phyloP scores from a whole-genome alignment of 306 rosid genomes.

The Vigna mungo region DNA sequence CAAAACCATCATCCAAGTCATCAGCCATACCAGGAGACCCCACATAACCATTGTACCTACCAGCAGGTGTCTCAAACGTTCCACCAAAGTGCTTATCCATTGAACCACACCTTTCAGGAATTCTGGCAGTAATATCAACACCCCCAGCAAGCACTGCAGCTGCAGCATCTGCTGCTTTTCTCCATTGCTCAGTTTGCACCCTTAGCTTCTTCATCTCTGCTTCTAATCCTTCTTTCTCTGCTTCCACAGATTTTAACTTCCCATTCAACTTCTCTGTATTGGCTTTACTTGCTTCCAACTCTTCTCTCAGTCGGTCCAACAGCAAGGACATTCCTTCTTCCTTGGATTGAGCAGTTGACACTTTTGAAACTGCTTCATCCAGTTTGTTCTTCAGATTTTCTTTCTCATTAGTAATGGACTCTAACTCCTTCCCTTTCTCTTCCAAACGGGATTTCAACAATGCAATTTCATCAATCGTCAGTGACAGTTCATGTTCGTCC shows the following conservation, averaged over 20 bases:
- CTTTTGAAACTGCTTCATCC: constrained; percentile 54
- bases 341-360: constrained; percentile 55
- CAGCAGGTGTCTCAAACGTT: constrained; percentile 62
- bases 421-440: constrained; percentile 61
- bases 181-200: constrained; percentile 91
- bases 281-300: constrained; percentile 59
- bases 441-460: constrained; percentile 58
- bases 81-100: constrained; percentile 85
- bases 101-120: constrained; percentile 82
- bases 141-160: constrained; percentile 85
- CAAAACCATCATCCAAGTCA: constrained; percentile 72
- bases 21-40: constrained; percentile 73
- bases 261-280: constrained; percentile 53
- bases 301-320: constrained; percentile 57
- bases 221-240: constrained; percentile 66
- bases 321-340: constrained; percentile 58
- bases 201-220: constrained; percentile 83
- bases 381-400: constrained; percentile 62
- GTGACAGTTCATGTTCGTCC: constrained; percentile 53
- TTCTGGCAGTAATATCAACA: constrained; percentile 66
- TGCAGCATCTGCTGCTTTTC: constrained; percentile 94
- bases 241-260: constrained; percentile 63
- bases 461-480: constrained; percentile 59
- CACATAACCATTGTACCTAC: constrained; percentile 68
- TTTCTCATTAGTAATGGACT: constrained; percentile 49